phyloP scores from a whole-genome alignment of 129 eudicot genomes.

The Arctium lappa region DNA sequence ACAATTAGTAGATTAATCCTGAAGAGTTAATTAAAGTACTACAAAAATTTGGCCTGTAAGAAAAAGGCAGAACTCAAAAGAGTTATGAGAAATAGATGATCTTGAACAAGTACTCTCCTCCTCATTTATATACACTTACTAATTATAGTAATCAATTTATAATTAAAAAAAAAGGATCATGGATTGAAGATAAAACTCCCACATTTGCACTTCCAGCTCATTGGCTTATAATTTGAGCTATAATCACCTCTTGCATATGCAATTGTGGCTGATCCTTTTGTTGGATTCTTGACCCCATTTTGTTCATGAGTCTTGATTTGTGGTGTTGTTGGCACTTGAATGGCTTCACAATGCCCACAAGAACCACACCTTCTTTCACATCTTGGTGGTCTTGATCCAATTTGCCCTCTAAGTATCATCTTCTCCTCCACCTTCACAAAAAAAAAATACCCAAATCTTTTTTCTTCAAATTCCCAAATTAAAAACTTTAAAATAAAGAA shows the following conservation, averaged over 20 bases:
- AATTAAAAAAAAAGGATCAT: conserved; percentile 19
- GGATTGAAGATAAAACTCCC: conserved; percentile 82
- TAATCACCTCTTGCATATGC: conserved; percentile 57
- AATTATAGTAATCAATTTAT: conserved; percentile 1
- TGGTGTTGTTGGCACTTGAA: conserved; percentile 87
- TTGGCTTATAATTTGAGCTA: conserved; percentile 77
- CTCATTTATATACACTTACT: conserved; percentile 31
- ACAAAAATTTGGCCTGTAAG: conserved; percentile 24
- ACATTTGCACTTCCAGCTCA: conserved; percentile 93
- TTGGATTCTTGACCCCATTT: conserved; percentile 28
- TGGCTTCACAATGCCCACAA: conserved; percentile 84
- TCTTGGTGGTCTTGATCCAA: conserved; percentile 90
- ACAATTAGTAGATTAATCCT: conserved; percentile 1
- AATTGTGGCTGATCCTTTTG: conserved; percentile 20
- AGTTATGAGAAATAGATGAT: background rate
- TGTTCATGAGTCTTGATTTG: conserved; percentile 28
- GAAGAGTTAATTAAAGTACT: background rate
- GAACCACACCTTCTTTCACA: conserved; percentile 76
- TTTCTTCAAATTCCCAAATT: background rate
- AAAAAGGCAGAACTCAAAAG: conserved; percentile 18
- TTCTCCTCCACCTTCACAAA: conserved; percentile 30
- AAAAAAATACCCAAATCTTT: background rate
- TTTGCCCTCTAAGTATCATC: conserved; percentile 45
- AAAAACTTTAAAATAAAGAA: background rate
- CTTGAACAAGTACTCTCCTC: conserved; percentile 2